Percentiles rank a stretch among this genome's conserved stretches.
phyloP scores from a whole-genome alignment of 768 basidiomycete species.

The Lyophyllum atratum region DNA sequence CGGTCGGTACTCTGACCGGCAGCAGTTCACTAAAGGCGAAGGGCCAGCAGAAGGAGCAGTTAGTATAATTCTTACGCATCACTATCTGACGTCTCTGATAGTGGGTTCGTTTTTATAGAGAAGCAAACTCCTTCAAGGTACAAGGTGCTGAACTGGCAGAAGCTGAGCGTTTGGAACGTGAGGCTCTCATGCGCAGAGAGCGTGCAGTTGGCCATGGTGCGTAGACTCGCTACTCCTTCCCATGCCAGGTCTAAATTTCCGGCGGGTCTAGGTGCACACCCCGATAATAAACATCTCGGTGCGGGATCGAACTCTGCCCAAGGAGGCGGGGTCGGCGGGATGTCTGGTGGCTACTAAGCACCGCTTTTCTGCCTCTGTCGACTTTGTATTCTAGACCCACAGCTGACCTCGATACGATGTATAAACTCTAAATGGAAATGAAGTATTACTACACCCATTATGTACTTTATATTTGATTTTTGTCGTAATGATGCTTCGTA shows the following conservation, averaged over 20 bases:
- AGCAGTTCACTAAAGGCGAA: slow-evolving; percentile 49
- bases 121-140: slow-evolving; percentile 44
- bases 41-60: slow-evolving; percentile 53
- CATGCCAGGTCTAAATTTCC: background rate
- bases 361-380: too few species aligned
- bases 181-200: slow-evolving; percentile 49
- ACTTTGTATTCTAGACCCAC: too few species aligned
- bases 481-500: too few species aligned
- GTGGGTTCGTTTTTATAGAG: slow-evolving; percentile 26
- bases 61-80: slow-evolving; percentile 10
- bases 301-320: slow-evolving; percentile 12
- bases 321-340: background rate
- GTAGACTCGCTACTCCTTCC: background rate
- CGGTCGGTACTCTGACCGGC: slow-evolving; percentile 45
- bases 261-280: slow-evolving; percentile 27
- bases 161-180: slow-evolving; percentile 54
- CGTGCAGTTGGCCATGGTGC: slow-evolving; percentile 54
- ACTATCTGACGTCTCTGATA: background rate
- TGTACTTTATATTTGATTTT: too few species aligned
- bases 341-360: background rate
- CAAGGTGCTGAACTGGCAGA: slow-evolving; percentile 52
- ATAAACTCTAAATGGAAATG: too few species aligned
- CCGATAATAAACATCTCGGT: slow-evolving; percentile 27
- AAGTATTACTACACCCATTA: too few species aligned
- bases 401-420: too few species aligned